Evolutionary conservation across 192 early-diverging fungal species (phyloP).

Genomic region (Coemansia sp.): DNA sequence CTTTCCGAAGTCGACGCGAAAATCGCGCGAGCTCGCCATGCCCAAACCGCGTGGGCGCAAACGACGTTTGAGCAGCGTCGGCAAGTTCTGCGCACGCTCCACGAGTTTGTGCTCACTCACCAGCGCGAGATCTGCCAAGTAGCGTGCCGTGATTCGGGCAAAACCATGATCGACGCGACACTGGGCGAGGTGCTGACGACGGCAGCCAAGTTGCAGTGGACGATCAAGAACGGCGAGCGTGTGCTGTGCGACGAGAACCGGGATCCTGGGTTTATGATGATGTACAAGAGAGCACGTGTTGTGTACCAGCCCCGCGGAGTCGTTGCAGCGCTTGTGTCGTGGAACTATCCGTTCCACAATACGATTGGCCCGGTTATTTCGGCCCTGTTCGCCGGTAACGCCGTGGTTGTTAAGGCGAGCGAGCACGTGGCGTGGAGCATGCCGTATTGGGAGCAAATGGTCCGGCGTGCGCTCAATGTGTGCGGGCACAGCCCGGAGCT

Average conservation of each 20-base stretch:
- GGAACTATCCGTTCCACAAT: conserved; percentile 89
- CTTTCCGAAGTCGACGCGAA: conserved; percentile 59
- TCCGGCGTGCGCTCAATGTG: conserved; percentile 63
- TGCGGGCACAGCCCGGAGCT: conserved; percentile 77
- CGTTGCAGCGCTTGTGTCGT: conserved; percentile 76
- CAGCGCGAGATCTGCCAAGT: conserved; percentile 77
- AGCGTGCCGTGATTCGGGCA: conserved; percentile 74
- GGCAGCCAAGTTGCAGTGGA: conserved; percentile 77
- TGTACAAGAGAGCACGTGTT: conserved; percentile 73
- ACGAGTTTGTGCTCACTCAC: conserved; percentile 69
- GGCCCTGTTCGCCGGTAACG: conserved; percentile 82
- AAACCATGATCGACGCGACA: conserved; percentile 78
- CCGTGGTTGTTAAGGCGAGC: conserved; percentile 78
- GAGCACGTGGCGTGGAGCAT: conserved; percentile 86
- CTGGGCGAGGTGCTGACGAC: conserved; percentile 82
- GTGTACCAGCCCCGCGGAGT: conserved; percentile 81
- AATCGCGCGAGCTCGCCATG: conserved; percentile 57
- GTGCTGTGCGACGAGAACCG: conserved; percentile 66
- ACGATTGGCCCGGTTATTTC: conserved; percentile 77
- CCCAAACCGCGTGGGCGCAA: conserved; percentile 68
- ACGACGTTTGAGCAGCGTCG: conserved; percentile 73
- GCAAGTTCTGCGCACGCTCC: conserved; percentile 66
- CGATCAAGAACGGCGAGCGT: conserved; percentile 72
- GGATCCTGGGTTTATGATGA: conserved; percentile 67
- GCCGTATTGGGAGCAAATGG: conserved; percentile 63